Base-by-base conservation (phyloP, 2,329 filamentous ascomycete genomes). In the Aspergillus phoenicis region DNA sequence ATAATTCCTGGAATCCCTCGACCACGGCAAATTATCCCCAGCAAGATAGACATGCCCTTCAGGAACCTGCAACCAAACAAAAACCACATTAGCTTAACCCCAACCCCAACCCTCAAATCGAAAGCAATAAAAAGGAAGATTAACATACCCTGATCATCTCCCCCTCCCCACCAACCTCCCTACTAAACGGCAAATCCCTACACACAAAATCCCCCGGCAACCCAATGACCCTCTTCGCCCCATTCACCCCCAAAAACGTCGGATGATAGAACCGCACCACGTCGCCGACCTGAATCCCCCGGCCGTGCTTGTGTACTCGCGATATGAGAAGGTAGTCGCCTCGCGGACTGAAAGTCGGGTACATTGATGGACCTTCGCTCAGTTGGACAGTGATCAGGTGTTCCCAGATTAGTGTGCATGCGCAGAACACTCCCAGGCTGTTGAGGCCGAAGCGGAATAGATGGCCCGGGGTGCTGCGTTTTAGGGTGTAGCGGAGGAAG, bases 21-120 rank as follows among this genome's bases (percentile, higher is more conserved):
- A 97, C 70, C 86, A 89, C 3, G 87, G 83, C 63, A 97, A 73
- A 75, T 98, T 98, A 76, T 99, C 95, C 2, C 95, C 95, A 2
- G 88, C 86, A 6, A 97, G 81, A 87, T 92, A 98, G 70, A 93
- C 96, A 81, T 99, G 95, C 1, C 95, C 95, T 71, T 90, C 83
- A 0, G 95, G 95, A 15, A 99, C 87, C 91, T 96, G 70, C 8
- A 26, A 52, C 28, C 28, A 30, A 30, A 11, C 28, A 30, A 48
- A 57, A 51, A 59, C 33, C 55, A 43, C 41, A 63, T 48, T 51
- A 64, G 15, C 30, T 36, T 60, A 49, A 15, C 5, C 38, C 11
- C 49, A 28, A 17, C 11, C 36, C 24, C 47, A n/a, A 22, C 33
- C 38, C 15, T n/a, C 15, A 36, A 53, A 13, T 36, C 41, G 10